A percentile compares a stretch with the other conserved stretches of the same genome.
Conservation (phyloP, 257 asterid genomes). For the Fraxinus cuspidata region DNA sequence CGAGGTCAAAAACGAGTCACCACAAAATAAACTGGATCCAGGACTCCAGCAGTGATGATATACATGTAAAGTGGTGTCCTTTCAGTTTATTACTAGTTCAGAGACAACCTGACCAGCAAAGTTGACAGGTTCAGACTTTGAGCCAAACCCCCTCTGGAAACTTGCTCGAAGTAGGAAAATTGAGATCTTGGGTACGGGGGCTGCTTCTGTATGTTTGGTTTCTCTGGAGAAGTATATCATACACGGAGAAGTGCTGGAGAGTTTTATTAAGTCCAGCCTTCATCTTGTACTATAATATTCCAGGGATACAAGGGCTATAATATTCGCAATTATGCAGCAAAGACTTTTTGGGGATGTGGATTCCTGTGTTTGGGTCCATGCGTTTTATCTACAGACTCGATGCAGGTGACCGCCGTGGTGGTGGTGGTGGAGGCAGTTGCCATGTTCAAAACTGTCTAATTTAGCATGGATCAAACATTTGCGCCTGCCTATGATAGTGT, state of each 20-base stretch:
- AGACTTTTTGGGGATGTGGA: not conserved
- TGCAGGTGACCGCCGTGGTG: not conserved
- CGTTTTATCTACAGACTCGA: not conserved
- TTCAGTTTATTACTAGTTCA: not conserved
- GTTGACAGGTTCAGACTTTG: not conserved
- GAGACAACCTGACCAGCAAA: not conserved
- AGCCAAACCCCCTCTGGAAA: not conserved
- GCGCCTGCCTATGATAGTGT: too few relatives aligned
- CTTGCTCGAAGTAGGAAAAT: not conserved
- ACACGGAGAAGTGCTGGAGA: not conserved
- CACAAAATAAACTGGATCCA: conserved; percentile 20
- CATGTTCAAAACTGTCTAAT: too few relatives aligned
- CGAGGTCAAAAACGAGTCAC: conserved; percentile 43
- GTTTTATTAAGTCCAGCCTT: not conserved
- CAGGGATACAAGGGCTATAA: not conserved
- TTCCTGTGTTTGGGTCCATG: not conserved
- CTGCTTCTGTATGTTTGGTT: not conserved
- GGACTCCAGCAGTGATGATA: conserved; percentile 31
- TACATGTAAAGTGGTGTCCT: not conserved
- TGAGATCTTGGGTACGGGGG: not conserved
- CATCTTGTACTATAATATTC: not conserved
- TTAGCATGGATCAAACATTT: too few relatives aligned
- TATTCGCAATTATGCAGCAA: not conserved
- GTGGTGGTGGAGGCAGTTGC: too few relatives aligned
- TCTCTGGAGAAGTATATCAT: not conserved